Evolutionary conservation across 179 eudicot genomes (phyloP).

Genomic region (Spinacia oleracea): DNA sequence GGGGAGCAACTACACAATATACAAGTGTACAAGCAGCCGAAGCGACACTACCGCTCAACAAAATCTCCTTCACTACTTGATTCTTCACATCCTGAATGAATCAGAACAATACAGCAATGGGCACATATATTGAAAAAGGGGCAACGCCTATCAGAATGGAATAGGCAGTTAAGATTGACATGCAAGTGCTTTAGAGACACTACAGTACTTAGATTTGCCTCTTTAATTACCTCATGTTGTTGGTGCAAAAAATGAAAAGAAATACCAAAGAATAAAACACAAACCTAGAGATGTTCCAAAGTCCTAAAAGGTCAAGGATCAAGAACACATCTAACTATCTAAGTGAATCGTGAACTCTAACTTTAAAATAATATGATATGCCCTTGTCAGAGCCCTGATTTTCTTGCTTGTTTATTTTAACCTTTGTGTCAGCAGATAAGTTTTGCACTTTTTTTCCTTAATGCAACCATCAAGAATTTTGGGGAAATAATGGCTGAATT

Average conservation of each 20-base stretch:
- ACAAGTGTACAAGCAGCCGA: constrained; percentile 47
- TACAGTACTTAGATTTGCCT: not conserved
- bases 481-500: too few relatives aligned
- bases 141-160: too few relatives aligned
- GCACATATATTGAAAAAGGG: not conserved
- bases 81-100: constrained; percentile 53
- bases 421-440: not conserved
- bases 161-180: too few relatives aligned
- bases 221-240: not conserved
- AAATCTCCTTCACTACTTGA: constrained; percentile 65
- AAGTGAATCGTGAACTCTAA: not conserved
- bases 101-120: not conserved
- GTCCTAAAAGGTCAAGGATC: not conserved
- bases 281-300: too few relatives aligned
- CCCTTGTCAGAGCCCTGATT: not conserved
- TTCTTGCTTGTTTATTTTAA: not conserved
- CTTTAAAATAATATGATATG: not conserved
- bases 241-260: not conserved
- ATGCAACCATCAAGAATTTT: too few relatives aligned
- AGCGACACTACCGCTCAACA: constrained; percentile 48
- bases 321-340: not conserved
- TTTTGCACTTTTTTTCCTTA: not conserved
- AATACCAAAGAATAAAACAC: not conserved
- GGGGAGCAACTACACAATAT: constrained; percentile 70
- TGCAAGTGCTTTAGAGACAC: not conserved